Evolutionary conservation across 169 alveolate species (phyloP), one percentile per base, ranked within the genome.

Genomic region (Cryptosporidium sp.): DNA sequence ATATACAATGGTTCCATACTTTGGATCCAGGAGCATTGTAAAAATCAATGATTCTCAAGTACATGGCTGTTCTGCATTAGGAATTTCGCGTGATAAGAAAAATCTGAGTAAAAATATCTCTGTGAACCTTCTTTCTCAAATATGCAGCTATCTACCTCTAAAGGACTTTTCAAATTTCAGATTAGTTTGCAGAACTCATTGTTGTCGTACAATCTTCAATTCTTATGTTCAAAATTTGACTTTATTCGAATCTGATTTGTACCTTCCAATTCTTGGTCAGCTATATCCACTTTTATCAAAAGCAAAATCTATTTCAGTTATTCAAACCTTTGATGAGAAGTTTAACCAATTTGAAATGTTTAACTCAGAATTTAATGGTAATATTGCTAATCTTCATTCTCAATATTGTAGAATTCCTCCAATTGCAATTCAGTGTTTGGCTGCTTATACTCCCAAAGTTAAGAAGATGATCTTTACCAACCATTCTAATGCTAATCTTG

Each of bases 381-480:
- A 4, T 26, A 0, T 56, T 23, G 8, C 37, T 3, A n/a, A 56
- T 26, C 14, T 9, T 26, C 0, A 56, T 70, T 23, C 44, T 9
- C 68, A 73, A 18, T 31, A n/a, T 14, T 73, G 58, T 9, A 73
- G 70, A 73, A 39, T 73, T 18, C 68, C 86, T 31, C 89, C 89
- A 18, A 80, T 80, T 29, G 72, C 68, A 14, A 80, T 80, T 39
- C 89, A 80, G 53, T 80, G 80, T 65, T 44, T 80, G 18, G 72
- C 89, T 61, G 89, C 89, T 14, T 80, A 80, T 62, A 80, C 89
- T 9, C 89, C 72, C 21, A 80, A 65, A 61, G 89, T 70, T 10
- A 80, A 80, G 48, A 80, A 62, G 35, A 80, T 80, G 89, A 80
- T 58, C 2, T 80, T 80, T 62, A 42, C 65, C 14, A 33, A 65